Conservation (phyloP, 2,329 filamentous ascomycete genomes). For the Ceratocystis smalleyi region DNA sequence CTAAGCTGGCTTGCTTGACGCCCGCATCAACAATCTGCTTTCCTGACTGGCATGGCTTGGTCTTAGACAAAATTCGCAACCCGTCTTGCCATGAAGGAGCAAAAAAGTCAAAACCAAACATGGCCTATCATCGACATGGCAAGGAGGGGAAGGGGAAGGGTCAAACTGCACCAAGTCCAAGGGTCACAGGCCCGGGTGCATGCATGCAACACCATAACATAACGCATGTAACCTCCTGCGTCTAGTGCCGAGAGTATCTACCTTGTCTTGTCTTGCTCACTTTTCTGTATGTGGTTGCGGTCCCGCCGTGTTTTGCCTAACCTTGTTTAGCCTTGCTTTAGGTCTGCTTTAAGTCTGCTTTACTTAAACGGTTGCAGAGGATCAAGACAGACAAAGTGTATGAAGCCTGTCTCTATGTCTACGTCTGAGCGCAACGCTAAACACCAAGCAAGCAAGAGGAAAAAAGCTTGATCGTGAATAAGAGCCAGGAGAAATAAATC, state of each 20-base stretch:
- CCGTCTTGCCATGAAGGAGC: not conserved
- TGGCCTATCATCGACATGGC: not conserved
- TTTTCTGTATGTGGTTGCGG: too few relatives aligned
- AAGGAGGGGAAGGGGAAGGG: not conserved
- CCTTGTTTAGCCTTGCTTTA: too few relatives aligned
- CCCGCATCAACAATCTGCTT: too few relatives aligned
- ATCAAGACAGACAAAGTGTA: not conserved
- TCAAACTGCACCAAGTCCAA: not conserved
- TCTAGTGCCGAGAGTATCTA: not conserved
- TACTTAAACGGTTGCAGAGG: not conserved
- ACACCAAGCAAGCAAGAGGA: not conserved
- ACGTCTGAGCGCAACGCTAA: slow-evolving; percentile 1
- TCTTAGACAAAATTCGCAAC: not conserved
- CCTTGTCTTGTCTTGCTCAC: too few relatives aligned
- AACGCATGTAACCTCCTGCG: slow-evolving; percentile 2
- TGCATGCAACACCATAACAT: not conserved
- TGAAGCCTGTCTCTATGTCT: not conserved
- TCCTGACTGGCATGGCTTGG: too few relatives aligned
- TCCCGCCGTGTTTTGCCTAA: too few relatives aligned
- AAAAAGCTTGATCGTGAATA: not conserved
- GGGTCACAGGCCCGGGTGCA: not conserved
- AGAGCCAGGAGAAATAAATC: not conserved
- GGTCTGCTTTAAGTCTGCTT: not conserved
- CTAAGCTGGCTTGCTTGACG: too few relatives aligned
- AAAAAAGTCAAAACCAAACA: slow-evolving; percentile 4